Conservation (phyloP, 768 basidiomycete species). For the Tylopilus sp. region DNA sequence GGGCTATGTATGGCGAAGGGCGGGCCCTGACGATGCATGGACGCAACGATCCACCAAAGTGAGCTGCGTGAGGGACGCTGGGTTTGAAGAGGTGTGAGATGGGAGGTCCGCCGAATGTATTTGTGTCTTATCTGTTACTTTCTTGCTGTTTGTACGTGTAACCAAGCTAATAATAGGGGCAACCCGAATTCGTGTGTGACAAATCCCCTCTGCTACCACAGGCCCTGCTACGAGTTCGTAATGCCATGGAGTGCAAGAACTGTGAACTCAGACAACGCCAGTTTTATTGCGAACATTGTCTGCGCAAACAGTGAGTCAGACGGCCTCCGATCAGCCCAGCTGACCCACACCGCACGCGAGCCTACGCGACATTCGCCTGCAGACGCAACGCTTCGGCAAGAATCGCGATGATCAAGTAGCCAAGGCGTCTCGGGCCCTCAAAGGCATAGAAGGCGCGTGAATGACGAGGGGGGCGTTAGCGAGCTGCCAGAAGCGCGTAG, state of each 20-base stretch:
- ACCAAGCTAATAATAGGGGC: background rate
- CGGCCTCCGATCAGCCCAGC: background rate
- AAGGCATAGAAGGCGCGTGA: constrained; percentile 42
- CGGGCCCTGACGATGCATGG: constrained; percentile 36
- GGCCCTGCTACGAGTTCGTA: background rate
- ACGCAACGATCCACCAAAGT: constrained; percentile 18
- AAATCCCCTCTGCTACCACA: background rate
- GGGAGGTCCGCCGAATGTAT: background rate
- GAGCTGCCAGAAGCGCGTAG: constrained; percentile 45
- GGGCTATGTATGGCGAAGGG: constrained; percentile 39
- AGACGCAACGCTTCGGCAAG: constrained; percentile 51
- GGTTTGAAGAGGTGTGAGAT: constrained; percentile 15
- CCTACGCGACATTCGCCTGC: constrained; percentile 54
- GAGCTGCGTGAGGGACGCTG: constrained; percentile 8
- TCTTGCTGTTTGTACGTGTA: background rate
- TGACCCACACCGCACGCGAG: constrained; percentile 26
- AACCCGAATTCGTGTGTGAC: constrained; percentile 17
- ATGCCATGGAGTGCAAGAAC: constrained; percentile 69
- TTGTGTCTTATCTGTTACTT: background rate
- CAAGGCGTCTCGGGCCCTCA: constrained; percentile 48
- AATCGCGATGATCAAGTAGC: constrained; percentile 62
- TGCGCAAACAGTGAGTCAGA: constrained; percentile 54
- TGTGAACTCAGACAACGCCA: constrained; percentile 72
- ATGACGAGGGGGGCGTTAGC: constrained; percentile 47
- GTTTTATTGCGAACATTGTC: constrained; percentile 69